Evolutionary conservation across 495 filamentous ascomycete genomes (phyloP).

Genomic region (Cladorrhinum samala): DNA sequence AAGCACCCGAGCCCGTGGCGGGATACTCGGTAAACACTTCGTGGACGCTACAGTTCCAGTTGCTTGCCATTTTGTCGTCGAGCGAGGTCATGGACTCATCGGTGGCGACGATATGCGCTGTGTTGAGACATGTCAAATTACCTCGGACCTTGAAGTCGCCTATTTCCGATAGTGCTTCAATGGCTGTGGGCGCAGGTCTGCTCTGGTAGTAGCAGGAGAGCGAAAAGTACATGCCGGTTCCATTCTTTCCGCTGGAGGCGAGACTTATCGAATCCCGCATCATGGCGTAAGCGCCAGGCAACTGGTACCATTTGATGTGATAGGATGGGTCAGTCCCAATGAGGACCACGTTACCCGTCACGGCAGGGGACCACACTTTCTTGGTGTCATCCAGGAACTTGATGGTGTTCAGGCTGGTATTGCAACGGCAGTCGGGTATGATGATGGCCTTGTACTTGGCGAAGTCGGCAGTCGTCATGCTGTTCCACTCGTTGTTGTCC

Average conservation of each 20-base stretch:
- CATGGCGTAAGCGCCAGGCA: slow-evolving; percentile 23
- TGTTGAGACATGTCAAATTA: slow-evolving; percentile 38
- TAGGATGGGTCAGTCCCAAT: slow-evolving; percentile 29
- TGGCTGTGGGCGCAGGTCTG: slow-evolving; percentile 18
- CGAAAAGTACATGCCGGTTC: slow-evolving; percentile 29
- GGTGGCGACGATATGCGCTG: slow-evolving; percentile 41
- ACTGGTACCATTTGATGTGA: slow-evolving; percentile 22
- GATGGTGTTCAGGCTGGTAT: slow-evolving; percentile 20
- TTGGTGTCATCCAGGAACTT: slow-evolving; percentile 28
- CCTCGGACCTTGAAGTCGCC: slow-evolving; percentile 38
- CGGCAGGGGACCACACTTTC: slow-evolving; percentile 23
- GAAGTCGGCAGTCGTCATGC: slow-evolving; percentile 27
- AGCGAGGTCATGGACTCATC: slow-evolving; percentile 31
- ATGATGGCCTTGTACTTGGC: slow-evolving; percentile 29
- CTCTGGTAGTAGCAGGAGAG: slow-evolving; percentile 30
- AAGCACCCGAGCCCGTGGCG: slow-evolving; percentile 31
- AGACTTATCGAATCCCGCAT: slow-evolving; percentile 25
- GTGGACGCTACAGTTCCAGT: slow-evolving; percentile 46
- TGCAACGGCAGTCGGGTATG: slow-evolving; percentile 24
- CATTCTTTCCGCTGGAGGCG: slow-evolving; percentile 18
- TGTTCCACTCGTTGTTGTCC: slow-evolving; percentile 24
- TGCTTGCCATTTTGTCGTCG: slow-evolving; percentile 35
- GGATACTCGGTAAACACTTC: slow-evolving; percentile 43
- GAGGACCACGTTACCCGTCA: slow-evolving; percentile 28
- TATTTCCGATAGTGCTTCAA: slow-evolving; percentile 40